phyloP scores from a whole-genome alignment of 208 protist genomes.

The Wallacemonas rigidus region DNA sequence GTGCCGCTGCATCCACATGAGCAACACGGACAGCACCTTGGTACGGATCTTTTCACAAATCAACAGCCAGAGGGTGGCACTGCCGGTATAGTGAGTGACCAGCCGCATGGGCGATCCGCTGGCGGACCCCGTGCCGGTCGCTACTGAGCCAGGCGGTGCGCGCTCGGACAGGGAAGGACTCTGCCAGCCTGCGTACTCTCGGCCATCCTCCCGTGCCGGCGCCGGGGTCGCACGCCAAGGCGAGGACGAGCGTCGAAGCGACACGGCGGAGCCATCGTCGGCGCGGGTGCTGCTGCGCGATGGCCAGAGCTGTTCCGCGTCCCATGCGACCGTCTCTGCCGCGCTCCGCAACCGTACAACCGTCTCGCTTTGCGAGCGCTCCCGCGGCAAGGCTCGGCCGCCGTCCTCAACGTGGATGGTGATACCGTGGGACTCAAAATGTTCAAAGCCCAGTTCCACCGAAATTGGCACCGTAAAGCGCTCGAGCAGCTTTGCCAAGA shows the following conservation, averaged over 20 bases:
- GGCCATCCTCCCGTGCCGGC: no score
- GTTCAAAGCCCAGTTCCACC: constrained; percentile 41
- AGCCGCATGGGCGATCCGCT: constrained; percentile 5
- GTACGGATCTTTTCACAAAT: constrained; percentile 48
- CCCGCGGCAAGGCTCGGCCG: constrained; percentile 22
- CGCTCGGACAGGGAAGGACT: no score
- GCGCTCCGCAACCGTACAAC: constrained; percentile 15
- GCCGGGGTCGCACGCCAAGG: background rate
- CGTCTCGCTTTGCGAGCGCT: constrained; percentile 48
- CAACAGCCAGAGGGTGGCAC: constrained; percentile 52
- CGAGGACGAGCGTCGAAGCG: background rate
- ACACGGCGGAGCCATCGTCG: background rate
- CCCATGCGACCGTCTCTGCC: background rate
- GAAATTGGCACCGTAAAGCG: constrained; percentile 56
- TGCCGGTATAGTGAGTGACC: constrained; percentile 42
- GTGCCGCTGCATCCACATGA: constrained; percentile 54
- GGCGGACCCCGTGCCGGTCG: background rate
- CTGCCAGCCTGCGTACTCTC: no score
- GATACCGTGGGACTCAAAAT: constrained; percentile 52
- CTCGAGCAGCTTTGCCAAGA: constrained; percentile 65
- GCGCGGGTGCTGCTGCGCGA: background rate
- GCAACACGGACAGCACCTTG: constrained; percentile 51
- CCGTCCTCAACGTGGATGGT: constrained; percentile 37
- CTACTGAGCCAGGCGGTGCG: background rate
- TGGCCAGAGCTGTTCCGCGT: background rate